phyloP scores from a whole-genome alignment of 1,139 yeast species.

The Pichia sp. region DNA sequence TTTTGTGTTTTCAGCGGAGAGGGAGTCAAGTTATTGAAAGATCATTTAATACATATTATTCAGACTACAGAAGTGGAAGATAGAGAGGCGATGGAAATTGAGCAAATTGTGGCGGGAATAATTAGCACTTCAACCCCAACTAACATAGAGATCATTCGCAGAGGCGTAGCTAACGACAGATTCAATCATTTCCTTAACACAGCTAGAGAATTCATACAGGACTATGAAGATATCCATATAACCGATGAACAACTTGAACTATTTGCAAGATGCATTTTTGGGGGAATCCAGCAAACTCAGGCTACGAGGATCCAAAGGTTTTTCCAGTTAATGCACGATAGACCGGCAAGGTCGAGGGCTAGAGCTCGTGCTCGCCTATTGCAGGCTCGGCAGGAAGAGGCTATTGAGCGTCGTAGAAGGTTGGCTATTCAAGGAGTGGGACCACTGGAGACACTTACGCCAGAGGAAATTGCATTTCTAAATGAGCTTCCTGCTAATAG shows the following conservation, averaged over 20 bases:
- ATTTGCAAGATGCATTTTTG: conserved; percentile 25
- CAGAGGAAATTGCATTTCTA: too few species aligned
- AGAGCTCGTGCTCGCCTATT: conserved; percentile 8
- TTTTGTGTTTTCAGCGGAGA: conserved; percentile 93
- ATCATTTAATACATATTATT: conserved; percentile 23
- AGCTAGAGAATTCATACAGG: conserved; percentile 23
- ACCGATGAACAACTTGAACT: conserved; percentile 19
- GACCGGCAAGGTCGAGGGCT: conserved; percentile 13
- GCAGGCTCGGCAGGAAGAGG: conserved; percentile 1
- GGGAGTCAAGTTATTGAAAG: conserved; percentile 52
- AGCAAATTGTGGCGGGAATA: conserved; percentile 24
- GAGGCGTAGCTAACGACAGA: conserved; percentile 18
- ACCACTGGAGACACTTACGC: too few species aligned
- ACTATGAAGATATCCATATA: conserved; percentile 21
- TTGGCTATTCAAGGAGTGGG: too few species aligned
- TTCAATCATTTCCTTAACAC: conserved; percentile 21
- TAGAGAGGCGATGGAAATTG: conserved; percentile 25
- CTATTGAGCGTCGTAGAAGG: neutral
- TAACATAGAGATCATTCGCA: conserved; percentile 11
- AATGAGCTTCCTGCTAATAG: too few species aligned
- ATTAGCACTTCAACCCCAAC: conserved; percentile 16
- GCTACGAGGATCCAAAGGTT: conserved; percentile 26
- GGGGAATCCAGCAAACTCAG: conserved; percentile 23
- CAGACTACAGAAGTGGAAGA: conserved; percentile 26
- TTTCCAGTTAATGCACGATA: conserved; percentile 23